Conservation (phyloP, 2,329 filamentous ascomycete species). For the Monilinia polystroma region DNA sequence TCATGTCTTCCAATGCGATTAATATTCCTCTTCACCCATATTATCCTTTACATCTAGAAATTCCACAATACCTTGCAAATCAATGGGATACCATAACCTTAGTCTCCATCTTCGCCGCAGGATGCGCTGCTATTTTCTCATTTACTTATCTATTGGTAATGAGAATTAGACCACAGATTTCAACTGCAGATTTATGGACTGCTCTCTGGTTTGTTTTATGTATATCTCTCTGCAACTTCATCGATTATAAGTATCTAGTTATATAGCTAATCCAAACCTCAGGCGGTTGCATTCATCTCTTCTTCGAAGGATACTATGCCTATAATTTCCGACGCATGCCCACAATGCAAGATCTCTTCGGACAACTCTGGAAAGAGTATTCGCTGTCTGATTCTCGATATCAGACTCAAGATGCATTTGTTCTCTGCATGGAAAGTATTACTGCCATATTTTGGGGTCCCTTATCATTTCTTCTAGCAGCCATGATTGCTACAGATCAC, state of each 20-base stretch:
- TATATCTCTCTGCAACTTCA: not conserved
- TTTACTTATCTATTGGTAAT: not conserved
- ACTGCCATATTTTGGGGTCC: slow-evolving; percentile 43
- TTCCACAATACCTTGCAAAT: slow-evolving; percentile 4
- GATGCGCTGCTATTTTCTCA: not conserved
- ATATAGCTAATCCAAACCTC: not conserved
- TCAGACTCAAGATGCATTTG: slow-evolving; percentile 51
- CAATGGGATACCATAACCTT: not conserved
- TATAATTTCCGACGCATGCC: slow-evolving; percentile 47
- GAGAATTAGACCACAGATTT: not conserved
- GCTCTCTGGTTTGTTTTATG: not conserved
- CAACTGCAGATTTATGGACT: not conserved
- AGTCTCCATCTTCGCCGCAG: not conserved
- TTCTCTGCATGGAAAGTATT: slow-evolving; percentile 55
- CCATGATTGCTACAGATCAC: slow-evolving; percentile 1
- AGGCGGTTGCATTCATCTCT: slow-evolving; percentile 39
- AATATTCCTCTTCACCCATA: not conserved
- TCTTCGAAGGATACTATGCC: slow-evolving; percentile 47
- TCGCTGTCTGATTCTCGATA: slow-evolving; percentile 56
- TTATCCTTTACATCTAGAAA: not conserved
- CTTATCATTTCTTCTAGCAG: not conserved
- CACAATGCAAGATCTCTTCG: slow-evolving; percentile 46
- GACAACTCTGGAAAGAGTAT: slow-evolving; percentile 60
- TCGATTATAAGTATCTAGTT: not conserved
- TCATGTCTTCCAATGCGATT: not conserved